Base-by-base conservation (phyloP, 306 rosid genomes). In the Mimosa pudica region DNA sequence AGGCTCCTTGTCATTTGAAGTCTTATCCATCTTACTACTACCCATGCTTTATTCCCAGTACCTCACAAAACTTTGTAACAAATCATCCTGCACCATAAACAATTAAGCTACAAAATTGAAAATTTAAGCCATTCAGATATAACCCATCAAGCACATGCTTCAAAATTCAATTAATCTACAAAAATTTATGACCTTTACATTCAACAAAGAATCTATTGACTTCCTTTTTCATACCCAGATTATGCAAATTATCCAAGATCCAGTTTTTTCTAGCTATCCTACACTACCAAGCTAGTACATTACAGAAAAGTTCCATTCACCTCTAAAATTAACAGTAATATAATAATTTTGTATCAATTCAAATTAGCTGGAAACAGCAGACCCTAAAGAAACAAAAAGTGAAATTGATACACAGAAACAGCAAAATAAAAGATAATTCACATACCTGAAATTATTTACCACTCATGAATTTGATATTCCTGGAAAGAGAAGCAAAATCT, bases 21-120 rank as follows among this genome's bases (percentile, higher is more conserved):
- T 77, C 88, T 95, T 95, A 78, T 91, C 97, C 90, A 83, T 88
- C 82, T 90, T 97, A 68, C 93, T 84, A 83, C 90, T 90, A 79
- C 92, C 96, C 98, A 90, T 94, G 76, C 79, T 76, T 78, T 72
- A 79, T 81, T 71, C 77, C 68, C 83, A 68, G 72, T 79, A 76
- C 74, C 61, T 81, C 64, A 81, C 80, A 69, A 77, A 74, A 77
- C 54, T 74, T 30, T 80, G 74, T 46, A 71, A 82, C 78, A 79
- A 72, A 91, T 85, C 92, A 90, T 85, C 84, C 93, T 89, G 88
- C 88, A 83, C 71, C 74, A 81, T 20, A 78, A 74, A 82, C 57
- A 81, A 68, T 14, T 32, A 66, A 71, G 38, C 52, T 69, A 57
- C 79, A 54, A 67, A n/a, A 57, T 33, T 8, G 58, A 47, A 70